A percentile compares a stretch with the other conserved stretches of the same genome.
These are phyloP conservation scores for Talaromyces pinophilus DNA, from an alignment of 2,329 filamentous ascomycete species.

Conservation along the genomic window DNA sequence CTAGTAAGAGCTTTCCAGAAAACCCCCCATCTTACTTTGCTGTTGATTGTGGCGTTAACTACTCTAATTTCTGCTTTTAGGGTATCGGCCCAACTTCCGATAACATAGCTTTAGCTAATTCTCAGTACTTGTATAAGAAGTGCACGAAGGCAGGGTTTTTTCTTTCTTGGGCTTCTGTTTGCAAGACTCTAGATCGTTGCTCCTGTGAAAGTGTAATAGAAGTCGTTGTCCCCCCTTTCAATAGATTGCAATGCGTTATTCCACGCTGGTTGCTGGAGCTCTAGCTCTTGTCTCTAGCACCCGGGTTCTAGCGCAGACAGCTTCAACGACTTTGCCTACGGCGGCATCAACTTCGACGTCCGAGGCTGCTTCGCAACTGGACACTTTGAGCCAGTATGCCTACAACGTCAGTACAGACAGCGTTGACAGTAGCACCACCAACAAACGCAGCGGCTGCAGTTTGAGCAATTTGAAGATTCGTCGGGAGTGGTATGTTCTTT, in stretches of 20 bases:
- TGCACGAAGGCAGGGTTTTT: neutral
- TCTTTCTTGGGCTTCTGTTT: neutral
- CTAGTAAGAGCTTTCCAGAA: neutral
- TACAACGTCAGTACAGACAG: constrained; percentile 1
- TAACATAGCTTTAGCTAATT: neutral
- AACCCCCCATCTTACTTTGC: neutral
- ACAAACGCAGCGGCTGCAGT: constrained; percentile 21
- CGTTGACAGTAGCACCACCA: neutral
- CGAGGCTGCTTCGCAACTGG: neutral
- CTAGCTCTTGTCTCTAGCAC: neutral
- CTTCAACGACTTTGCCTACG: neutral
- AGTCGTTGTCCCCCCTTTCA: neutral
- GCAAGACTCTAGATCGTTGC: neutral
- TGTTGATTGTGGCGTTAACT: neutral
- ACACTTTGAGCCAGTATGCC: neutral
- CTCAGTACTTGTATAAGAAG: neutral
- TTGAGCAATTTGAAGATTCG: constrained; percentile 24
- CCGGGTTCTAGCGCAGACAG: neutral
- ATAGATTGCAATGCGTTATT: neutral
- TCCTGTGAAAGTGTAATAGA: neutral
- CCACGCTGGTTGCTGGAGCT: neutral
- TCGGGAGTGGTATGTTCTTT: constrained; percentile 26
- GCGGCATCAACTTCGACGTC: constrained; percentile 1
- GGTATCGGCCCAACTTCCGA: neutral
- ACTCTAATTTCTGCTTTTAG: neutral